A percentile compares a stretch with the other conserved stretches of the same genome.
phyloP scores from a whole-genome alignment of 345 rosid genomes.

The Cardamine resedifolia region DNA sequence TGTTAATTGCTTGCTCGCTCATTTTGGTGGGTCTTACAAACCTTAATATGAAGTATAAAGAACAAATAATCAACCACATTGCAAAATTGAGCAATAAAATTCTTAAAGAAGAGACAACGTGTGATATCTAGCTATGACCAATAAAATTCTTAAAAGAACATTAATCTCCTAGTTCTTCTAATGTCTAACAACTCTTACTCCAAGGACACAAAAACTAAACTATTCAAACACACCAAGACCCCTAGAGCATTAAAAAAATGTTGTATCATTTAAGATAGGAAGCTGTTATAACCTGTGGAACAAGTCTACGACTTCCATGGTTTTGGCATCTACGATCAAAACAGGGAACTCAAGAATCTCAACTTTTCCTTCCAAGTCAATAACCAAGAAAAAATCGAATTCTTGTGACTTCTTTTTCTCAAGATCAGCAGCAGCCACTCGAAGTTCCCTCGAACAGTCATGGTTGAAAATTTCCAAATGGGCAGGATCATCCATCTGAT shows the following conservation, averaged over 20 bases:
- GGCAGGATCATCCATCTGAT: constrained; percentile 68
- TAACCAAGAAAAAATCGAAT: constrained; percentile 70
- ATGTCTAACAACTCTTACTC: neutral
- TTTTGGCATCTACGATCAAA: constrained; percentile 65
- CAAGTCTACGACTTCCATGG: constrained; percentile 62
- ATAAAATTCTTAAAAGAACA: constrained; percentile 8
- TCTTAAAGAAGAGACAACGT: neutral
- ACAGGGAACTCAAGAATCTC: constrained; percentile 95
- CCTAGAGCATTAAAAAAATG: neutral
- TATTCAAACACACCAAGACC: neutral
- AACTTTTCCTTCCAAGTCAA: constrained; percentile 91
- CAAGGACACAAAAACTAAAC: neutral
- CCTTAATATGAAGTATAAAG: constrained; percentile 40
- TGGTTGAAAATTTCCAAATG: constrained; percentile 80
- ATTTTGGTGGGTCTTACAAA: constrained; percentile 84
- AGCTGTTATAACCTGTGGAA: constrained; percentile 73
- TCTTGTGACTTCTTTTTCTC: constrained; percentile 53
- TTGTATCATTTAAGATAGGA: neutral
- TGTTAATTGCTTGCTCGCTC: constrained; percentile 66
- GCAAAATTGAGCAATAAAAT: neutral
- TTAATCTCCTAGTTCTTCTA: neutral
- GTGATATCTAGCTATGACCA: neutral
- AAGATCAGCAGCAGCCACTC: constrained; percentile 45
- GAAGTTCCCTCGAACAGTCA: constrained; percentile 59
- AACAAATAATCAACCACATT: constrained; percentile 10